These are phyloP conservation scores for Phytophthora cajani DNA, from an alignment of 352 stramenopile genomes.

Conservation along the genomic window DNA sequence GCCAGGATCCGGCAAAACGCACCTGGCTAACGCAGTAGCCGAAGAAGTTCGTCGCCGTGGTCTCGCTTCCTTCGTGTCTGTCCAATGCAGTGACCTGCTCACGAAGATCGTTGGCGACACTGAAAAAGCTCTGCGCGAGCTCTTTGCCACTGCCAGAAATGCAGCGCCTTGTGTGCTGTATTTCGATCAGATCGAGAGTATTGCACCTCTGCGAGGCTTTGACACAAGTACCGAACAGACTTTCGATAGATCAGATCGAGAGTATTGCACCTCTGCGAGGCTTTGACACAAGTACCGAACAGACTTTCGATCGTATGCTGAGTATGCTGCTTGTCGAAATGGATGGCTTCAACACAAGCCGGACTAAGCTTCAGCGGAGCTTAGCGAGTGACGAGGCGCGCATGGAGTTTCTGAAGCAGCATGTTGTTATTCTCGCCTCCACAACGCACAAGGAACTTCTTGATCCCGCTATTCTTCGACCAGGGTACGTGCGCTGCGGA, in stretches of 20 bases:
- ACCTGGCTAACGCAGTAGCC: conserved; percentile 86
- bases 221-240: conserved; percentile 93
- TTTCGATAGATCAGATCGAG: conserved; percentile 93
- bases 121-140: conserved; percentile 85
- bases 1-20: conserved; percentile 98
- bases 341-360: conserved; percentile 83
- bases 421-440: conserved; percentile 87
- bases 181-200: conserved; percentile 93
- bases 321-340: conserved; percentile 93
- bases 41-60: conserved; percentile 63
- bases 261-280: conserved; percentile 86
- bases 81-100: conserved; percentile 89
- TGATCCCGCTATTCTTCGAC: conserved; percentile 88
- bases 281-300: conserved; percentile 92
- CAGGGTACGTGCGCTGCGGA: conserved; percentile 55
- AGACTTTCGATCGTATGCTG: conserved; percentile 93
- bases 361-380: conserved; percentile 40
- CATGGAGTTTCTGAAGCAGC: conserved; percentile 76
- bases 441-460: conserved; percentile 76
- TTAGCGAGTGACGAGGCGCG: conserved; percentile 46
- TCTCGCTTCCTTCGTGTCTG: conserved; percentile 86
- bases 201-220: conserved; percentile 87
- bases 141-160: conserved; percentile 88
- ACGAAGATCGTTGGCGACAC: conserved; percentile 93
- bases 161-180: conserved; percentile 91